A percentile compares a stretch with the other conserved stretches of the same genome.
Conservation (phyloP, 805 yeast species). For the Ogataea saltuana region DNA sequence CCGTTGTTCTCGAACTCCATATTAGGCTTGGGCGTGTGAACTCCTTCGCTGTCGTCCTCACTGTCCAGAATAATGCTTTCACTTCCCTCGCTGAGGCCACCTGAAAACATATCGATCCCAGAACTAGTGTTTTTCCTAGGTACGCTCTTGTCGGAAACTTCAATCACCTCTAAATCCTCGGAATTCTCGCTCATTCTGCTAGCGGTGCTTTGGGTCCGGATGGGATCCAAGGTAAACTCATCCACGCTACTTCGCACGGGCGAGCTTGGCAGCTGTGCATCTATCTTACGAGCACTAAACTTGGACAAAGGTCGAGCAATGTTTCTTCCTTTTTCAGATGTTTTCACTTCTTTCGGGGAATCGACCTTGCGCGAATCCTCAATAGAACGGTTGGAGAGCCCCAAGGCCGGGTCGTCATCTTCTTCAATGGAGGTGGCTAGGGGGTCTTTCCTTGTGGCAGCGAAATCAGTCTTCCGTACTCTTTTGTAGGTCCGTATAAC, state of each 20-base stretch:
- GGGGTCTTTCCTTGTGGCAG: too few species aligned
- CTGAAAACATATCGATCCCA: background rate
- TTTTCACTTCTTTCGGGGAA: too few species aligned
- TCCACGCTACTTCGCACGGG: slow-evolving; percentile 1
- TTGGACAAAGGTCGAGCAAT: background rate
- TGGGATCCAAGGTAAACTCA: slow-evolving; percentile 3
- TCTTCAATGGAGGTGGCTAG: too few species aligned
- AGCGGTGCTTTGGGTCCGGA: slow-evolving; percentile 1
- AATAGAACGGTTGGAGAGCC: too few species aligned
- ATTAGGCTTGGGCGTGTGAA: too few species aligned
- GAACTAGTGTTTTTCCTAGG: background rate
- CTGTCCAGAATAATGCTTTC: slow-evolving; percentile 4
- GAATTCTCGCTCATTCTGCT: slow-evolving; percentile 2
- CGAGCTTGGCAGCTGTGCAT: slow-evolving; percentile 1
- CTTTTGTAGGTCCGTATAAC: background rate
- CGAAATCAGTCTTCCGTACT: too few species aligned
- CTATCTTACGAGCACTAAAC: background rate
- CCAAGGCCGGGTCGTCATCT: too few species aligned
- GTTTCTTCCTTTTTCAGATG: too few species aligned
- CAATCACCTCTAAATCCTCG: slow-evolving; percentile 3
- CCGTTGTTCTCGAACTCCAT: too few species aligned
- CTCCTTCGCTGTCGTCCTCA: background rate
- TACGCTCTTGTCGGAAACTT: slow-evolving; percentile 1
- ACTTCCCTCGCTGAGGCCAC: background rate
- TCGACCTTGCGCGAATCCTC: too few species aligned